A percentile compares a stretch with the other conserved stretches of the same genome.
phyloP scores from a whole-genome alignment of 225 moss, liverwort and hornwort species.

The Marchantia paleacea region DNA sequence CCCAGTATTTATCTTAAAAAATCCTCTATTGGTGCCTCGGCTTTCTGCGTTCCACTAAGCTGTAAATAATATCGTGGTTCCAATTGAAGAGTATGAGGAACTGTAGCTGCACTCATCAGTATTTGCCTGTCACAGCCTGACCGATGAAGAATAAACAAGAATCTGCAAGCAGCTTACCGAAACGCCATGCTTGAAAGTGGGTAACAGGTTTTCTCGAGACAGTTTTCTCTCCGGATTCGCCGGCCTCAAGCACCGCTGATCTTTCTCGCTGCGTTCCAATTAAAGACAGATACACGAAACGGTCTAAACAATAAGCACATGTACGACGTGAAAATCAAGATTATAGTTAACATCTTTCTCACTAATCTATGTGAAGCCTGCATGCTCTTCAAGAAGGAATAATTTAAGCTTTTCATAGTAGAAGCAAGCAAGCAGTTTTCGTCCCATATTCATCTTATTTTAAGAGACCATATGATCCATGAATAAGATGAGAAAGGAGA shows the following conservation, averaged over 20 bases:
- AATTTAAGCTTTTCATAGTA: background rate
- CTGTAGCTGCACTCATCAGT: no score
- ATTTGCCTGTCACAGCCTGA: no score
- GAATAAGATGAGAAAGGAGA: background rate
- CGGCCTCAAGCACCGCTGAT: constrained; percentile 64
- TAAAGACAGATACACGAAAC: background rate
- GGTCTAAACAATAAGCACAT: background rate
- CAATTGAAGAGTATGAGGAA: background rate
- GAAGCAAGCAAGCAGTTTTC: background rate
- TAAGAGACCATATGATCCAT: background rate
- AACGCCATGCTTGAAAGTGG: constrained; percentile 85
- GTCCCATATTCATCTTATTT: background rate
- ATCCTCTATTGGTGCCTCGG: background rate
- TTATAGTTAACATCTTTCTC: background rate
- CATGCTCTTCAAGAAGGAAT: background rate
- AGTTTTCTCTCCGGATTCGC: constrained; percentile 64
- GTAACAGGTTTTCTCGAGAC: constrained; percentile 72
- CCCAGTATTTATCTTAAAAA: background rate
- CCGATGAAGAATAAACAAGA: background rate
- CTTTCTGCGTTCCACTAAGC: background rate
- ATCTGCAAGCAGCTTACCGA: constrained; percentile 44
- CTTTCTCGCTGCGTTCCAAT: constrained; percentile 66
- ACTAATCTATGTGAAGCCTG: background rate
- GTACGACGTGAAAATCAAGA: background rate
- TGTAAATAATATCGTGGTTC: background rate